Base-by-base conservation (phyloP, 148 eudicot species). In the Heliosperma pusillum region DNA sequence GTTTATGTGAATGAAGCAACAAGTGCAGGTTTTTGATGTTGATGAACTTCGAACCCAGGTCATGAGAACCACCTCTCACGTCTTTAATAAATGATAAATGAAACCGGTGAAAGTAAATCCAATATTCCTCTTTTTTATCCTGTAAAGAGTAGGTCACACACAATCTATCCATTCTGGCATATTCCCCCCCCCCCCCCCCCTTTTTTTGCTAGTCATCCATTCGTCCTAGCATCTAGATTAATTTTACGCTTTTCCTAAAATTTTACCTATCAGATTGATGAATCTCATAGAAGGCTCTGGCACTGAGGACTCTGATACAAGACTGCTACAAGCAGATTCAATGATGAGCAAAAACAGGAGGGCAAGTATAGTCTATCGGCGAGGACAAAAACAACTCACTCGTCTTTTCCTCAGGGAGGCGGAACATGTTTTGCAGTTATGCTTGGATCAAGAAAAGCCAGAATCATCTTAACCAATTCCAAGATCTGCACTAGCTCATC, bases 231-330 rank as follows among this genome's bases (percentile, higher is more conserved):
- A 69, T 29, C 26, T 42, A 36, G 9, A 9, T n/a, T 44, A 20
- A 44, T 11, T 50, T 50, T 50, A 50, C 55, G 55, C 16, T 15
- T 27, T 64, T 27, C 70, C 50, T 44, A 55, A 65, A 59, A 58
- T 24, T 7, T 61, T 58, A 26, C 52, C 24, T 75, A 30, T 56
- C 74, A 95, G 98, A 89, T 73, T 88, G 87, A 82, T 87, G 83
- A 88, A 90, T 78, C 97, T 95, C 72, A 93, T 87, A 85, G 97
- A 90, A 83, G 93, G 91, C 70, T 84, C 96, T 13, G 97, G 93
- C 57, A 77, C 93, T 44, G 97, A 90, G 76, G 96, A 88, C 29
- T 69, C 75, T 67, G 98, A 92, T 74, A 60, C 83, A 53, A 78
- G 83, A 71, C 73, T 92, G 50, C 98, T 95, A 62, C 70, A 87